Percentiles rank a stretch among this genome's conserved stretches.
Conservation (phyloP, 805 yeast genomes). For the Saccharomyces jurei region DNA sequence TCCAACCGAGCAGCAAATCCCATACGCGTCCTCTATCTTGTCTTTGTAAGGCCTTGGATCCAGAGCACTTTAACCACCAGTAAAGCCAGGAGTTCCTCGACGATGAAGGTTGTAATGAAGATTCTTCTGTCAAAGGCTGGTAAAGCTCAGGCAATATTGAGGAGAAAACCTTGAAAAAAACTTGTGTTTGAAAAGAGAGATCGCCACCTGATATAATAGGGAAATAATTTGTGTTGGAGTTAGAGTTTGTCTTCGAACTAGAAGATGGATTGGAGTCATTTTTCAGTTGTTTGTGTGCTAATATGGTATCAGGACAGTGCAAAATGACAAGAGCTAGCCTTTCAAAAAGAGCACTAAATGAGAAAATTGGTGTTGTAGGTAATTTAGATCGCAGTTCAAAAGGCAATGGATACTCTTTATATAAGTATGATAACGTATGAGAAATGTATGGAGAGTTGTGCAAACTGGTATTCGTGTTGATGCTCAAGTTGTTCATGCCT, state of each 20-base stretch:
- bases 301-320: conserved; percentile 53
- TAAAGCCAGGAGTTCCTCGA: conserved; percentile 76
- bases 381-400: conserved; percentile 12
- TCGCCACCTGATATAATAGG: conserved; percentile 32
- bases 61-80: conserved; percentile 93
- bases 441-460: neutral
- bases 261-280: conserved; percentile 4
- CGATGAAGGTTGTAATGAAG: conserved; percentile 47
- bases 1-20: conserved; percentile 81
- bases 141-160: conserved; percentile 68
- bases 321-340: conserved; percentile 64
- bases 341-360: conserved; percentile 65
- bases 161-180: conserved; percentile 52
- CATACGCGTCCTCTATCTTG: conserved; percentile 80
- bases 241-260: conserved; percentile 2
- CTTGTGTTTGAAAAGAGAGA: conserved; percentile 29
- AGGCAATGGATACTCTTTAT: conserved; percentile 27
- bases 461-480: neutral
- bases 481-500: neutral
- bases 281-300: conserved; percentile 16
- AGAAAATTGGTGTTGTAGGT: conserved; percentile 32
- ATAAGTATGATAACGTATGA: conserved; percentile 12
- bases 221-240: conserved; percentile 17
- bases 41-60: conserved; percentile 75
- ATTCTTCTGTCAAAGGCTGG: conserved; percentile 72